Percentiles rank a stretch among this genome's conserved stretches.
Conservation (phyloP, 805 yeast species). For the Cyberlindnera mississippiensis region DNA sequence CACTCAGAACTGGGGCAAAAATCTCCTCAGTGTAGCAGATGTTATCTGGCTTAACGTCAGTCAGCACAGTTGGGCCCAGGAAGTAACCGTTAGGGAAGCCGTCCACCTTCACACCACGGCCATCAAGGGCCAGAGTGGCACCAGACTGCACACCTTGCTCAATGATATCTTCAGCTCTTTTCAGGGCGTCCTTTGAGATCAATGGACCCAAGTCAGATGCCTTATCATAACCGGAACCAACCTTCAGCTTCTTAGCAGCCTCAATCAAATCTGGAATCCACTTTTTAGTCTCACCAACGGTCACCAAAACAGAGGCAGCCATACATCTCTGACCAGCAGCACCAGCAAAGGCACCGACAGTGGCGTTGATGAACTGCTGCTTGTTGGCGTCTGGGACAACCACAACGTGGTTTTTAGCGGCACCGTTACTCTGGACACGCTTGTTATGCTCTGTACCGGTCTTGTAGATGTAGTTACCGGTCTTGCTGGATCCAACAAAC, state of each 20-base stretch:
- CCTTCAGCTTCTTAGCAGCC: constrained; percentile 53
- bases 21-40: constrained; percentile 68
- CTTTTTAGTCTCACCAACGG: constrained; percentile 58
- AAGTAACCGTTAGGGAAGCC: constrained; percentile 62
- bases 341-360: constrained; percentile 75
- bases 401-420: constrained; percentile 74
- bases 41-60: constrained; percentile 60
- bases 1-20: constrained; percentile 69
- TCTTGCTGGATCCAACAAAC: constrained; percentile 72
- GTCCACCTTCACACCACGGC: constrained; percentile 46
- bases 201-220: constrained; percentile 67
- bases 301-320: constrained; percentile 71
- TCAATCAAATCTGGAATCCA: constrained; percentile 60
- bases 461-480: constrained; percentile 68
- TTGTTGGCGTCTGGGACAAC: constrained; percentile 71
- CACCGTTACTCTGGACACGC: constrained; percentile 72
- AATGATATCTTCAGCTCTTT: constrained; percentile 51
- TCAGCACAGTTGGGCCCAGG: constrained; percentile 66
- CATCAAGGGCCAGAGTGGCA: constrained; percentile 59
- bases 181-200: constrained; percentile 52
- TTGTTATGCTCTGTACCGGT: constrained; percentile 69
- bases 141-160: constrained; percentile 51
- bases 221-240: constrained; percentile 63
- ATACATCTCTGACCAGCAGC: constrained; percentile 85
- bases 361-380: constrained; percentile 56